Evolutionary conservation across 768 basidiomycete species (phyloP).

Genomic region (Boletus sp.): DNA sequence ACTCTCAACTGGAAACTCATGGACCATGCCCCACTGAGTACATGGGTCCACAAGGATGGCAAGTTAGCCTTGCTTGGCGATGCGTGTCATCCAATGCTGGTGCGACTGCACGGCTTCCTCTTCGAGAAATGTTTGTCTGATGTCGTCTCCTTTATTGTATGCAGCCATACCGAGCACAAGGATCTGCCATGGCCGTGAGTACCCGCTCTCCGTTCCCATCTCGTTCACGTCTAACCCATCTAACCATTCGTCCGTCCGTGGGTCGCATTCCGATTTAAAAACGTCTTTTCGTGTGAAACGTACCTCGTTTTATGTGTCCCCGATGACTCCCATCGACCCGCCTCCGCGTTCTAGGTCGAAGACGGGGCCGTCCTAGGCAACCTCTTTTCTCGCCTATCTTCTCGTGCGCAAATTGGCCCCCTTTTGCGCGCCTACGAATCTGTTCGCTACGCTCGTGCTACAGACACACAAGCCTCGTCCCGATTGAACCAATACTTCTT

Average conservation of each 20-base stretch:
- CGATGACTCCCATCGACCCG: not conserved
- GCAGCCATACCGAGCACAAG: slow-evolving; percentile 54
- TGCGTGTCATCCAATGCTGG: slow-evolving; percentile 57
- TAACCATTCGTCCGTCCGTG: not conserved
- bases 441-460: slow-evolving; percentile 50
- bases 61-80: slow-evolving; percentile 51
- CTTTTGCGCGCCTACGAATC: slow-evolving; percentile 52
- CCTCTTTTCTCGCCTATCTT: slow-evolving; percentile 48
- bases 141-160: not conserved
- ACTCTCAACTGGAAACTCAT: slow-evolving; percentile 49
- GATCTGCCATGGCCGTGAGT: slow-evolving; percentile 52
- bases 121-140: not conserved
- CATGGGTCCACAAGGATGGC: slow-evolving; percentile 47
- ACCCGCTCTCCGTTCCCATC: not conserved
- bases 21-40: slow-evolving; percentile 46
- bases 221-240: not conserved
- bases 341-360: slow-evolving; percentile 27
- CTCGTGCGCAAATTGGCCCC: slow-evolving; percentile 39
- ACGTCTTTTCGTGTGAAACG: not conserved
- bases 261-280: not conserved
- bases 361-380: slow-evolving; percentile 43
- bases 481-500: slow-evolving; percentile 53
- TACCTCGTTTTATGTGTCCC: not conserved
- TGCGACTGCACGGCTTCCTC: slow-evolving; percentile 6
- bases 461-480: slow-evolving; percentile 47